Conservation (phyloP, 495 filamentous ascomycete genomes). For the Aspergillus sclerotioniger region DNA sequence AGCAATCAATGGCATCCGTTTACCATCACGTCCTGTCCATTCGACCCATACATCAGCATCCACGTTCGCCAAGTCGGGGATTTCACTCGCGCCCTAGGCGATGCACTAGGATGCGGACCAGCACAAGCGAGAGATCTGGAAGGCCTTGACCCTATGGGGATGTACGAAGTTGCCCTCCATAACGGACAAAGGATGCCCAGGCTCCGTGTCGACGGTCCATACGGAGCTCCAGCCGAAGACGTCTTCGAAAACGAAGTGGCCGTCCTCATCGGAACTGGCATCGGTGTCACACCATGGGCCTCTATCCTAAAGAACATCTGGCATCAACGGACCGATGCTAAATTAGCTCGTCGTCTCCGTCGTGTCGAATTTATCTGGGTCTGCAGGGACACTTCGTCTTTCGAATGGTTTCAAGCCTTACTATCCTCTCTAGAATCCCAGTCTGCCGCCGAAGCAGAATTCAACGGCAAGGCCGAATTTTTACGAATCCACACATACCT, state of each 20-base stretch:
- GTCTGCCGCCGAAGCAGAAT: constrained; percentile 62
- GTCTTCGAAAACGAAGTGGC: constrained; percentile 98
- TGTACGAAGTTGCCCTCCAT: constrained; percentile 96
- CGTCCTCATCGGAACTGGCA: constrained; percentile 94
- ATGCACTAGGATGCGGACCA: constrained; percentile 86
- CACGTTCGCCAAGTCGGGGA: constrained; percentile 97
- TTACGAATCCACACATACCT: constrained; percentile 97
- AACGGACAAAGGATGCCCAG: constrained; percentile 88
- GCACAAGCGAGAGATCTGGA: constrained; percentile 84
- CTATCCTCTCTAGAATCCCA: constrained; percentile 90
- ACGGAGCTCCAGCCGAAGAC: constrained; percentile 89
- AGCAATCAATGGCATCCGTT: constrained; percentile 96
- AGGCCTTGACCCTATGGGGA: constrained; percentile 85
- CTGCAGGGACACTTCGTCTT: constrained; percentile 92
- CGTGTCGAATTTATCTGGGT: constrained; percentile 99
- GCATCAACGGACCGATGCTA: constrained; percentile 83
- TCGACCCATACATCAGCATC: constrained; percentile 88
- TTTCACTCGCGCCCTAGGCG: constrained; percentile 83
- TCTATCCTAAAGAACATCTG: constrained; percentile 98
- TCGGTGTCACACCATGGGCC: constrained; percentile 97
- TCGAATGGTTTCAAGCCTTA: constrained; percentile 98
- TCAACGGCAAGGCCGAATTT: constrained; percentile 76
- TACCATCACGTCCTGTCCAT: constrained; percentile 98
- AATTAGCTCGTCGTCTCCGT: constrained; percentile 81
- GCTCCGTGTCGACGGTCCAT: constrained; percentile 91